phyloP scores from a whole-genome alignment of 352 stramenopile genomes.

The Pythium chondricola region DNA sequence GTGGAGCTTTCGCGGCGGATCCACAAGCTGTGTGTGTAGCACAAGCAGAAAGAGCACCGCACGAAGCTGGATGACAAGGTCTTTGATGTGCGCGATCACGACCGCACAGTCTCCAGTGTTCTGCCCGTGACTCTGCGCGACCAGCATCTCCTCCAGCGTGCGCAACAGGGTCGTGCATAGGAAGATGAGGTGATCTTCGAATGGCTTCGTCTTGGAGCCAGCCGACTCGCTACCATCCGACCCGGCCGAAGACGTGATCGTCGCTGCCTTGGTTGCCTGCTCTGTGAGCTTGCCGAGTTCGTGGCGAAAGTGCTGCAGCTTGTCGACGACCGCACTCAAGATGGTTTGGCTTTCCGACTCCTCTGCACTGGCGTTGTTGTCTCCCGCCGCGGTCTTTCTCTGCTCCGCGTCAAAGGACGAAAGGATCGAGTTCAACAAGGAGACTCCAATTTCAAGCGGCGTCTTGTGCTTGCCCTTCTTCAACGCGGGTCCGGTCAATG shows the following conservation, averaged over 20 bases:
- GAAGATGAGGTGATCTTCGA: conserved; percentile 20
- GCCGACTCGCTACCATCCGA: not conserved
- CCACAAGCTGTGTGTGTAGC: conserved; percentile 30
- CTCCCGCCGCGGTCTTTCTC: conserved; percentile 9
- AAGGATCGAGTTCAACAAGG: conserved; percentile 35
- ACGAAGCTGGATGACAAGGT: conserved; percentile 59
- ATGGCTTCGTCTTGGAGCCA: conserved; percentile 1
- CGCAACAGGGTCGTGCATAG: conserved; percentile 17
- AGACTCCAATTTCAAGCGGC: conserved; percentile 31
- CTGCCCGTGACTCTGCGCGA: conserved; percentile 4
- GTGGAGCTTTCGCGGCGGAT: conserved; percentile 30
- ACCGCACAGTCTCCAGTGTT: not conserved
- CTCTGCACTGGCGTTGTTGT: not conserved
- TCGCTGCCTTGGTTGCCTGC: conserved; percentile 26
- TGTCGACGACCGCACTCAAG: conserved; percentile 26
- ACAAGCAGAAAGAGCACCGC: conserved; percentile 46
- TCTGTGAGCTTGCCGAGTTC: conserved; percentile 48
- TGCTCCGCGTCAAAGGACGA: conserved; percentile 24
- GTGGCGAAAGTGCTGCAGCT: conserved; percentile 28
- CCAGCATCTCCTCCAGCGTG: conserved; percentile 14
- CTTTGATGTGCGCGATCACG: conserved; percentile 19
- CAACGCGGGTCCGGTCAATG: not conserved
- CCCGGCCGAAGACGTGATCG: not conserved
- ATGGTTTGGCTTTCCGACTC: conserved; percentile 14
- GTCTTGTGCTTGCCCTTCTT: conserved; percentile 12